phyloP scores from a whole-genome alignment of 805 yeast species.

The Cyberlindnera euphorbiiphila region DNA sequence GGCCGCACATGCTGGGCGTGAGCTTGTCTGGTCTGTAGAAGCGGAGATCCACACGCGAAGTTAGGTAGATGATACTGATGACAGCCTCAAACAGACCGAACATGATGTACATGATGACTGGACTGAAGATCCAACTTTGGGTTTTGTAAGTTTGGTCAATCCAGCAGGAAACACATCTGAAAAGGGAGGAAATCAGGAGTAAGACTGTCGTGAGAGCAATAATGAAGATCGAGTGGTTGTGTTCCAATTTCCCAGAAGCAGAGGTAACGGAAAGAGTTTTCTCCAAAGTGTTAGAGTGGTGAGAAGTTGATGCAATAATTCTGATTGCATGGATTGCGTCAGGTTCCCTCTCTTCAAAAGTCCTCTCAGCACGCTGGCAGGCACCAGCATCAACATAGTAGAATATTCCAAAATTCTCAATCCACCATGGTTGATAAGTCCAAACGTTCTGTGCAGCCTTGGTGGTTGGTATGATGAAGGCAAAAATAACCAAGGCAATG shows the following conservation, averaged over 20 bases:
- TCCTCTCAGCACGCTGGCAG: slow-evolving; percentile 42
- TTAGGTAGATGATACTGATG: slow-evolving; percentile 51
- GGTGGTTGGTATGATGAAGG: slow-evolving; percentile 56
- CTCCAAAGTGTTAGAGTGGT: slow-evolving; percentile 31
- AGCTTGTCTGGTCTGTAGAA: slow-evolving; percentile 73
- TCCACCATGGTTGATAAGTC: slow-evolving; percentile 77
- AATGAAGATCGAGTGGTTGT: slow-evolving; percentile 45
- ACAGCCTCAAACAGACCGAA: slow-evolving; percentile 67
- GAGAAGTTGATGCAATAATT: slow-evolving; percentile 53
- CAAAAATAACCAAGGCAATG: slow-evolving; percentile 41
- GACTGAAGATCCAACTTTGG: slow-evolving; percentile 44
- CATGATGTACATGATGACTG: slow-evolving; percentile 59
- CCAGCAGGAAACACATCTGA: slow-evolving; percentile 48
- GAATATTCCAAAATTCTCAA: slow-evolving; percentile 53
- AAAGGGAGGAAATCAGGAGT: slow-evolving; percentile 47
- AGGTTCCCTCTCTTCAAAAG: slow-evolving; percentile 45
- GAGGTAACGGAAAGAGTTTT: slow-evolving; percentile 25
- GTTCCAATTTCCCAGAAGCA: slow-evolving; percentile 39
- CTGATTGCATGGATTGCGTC: slow-evolving; percentile 20
- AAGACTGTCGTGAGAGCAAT: slow-evolving; percentile 44
- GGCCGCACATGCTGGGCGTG: slow-evolving; percentile 26
- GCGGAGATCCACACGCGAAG: slow-evolving; percentile 69
- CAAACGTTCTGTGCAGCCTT: slow-evolving; percentile 44
- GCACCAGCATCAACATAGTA: slow-evolving; percentile 60
- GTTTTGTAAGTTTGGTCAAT: slow-evolving; percentile 24